Conservation (phyloP, 1,284 basidiomycete species). For the Ustilago shanxiensis region DNA sequence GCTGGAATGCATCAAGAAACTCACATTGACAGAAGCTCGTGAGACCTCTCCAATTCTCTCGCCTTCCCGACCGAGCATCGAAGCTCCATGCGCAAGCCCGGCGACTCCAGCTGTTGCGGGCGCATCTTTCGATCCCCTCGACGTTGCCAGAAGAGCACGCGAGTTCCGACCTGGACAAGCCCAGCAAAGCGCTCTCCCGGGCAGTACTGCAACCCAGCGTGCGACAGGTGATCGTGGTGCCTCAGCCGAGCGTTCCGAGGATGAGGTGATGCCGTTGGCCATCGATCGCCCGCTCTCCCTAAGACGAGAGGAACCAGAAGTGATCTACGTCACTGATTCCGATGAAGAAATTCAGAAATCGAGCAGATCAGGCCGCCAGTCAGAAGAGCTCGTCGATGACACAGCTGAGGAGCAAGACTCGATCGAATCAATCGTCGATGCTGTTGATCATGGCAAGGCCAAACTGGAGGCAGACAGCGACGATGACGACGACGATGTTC, state of each 20-base stretch:
- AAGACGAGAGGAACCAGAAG: not conserved
- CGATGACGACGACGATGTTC: slow-evolving; percentile 15
- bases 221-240: not conserved
- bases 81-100: not conserved
- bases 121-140: slow-evolving; percentile 3
- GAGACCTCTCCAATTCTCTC: too few species aligned
- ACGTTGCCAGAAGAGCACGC: slow-evolving; percentile 1
- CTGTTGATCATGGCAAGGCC: not conserved
- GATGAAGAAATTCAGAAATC: not conserved
- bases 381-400: not conserved
- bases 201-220: not conserved
- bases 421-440: not conserved
- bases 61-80: not conserved
- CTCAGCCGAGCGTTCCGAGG: not conserved
- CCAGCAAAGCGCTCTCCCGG: not conserved
- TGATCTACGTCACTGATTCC: not conserved
- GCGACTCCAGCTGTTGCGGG: not conserved
- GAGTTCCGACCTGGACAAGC: not conserved
- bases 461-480: not conserved
- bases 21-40: not conserved
- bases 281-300: not conserved
- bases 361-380: not conserved
- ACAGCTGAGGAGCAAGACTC: not conserved
- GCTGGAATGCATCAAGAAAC: slow-evolving; percentile 4
- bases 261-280: not conserved